These are phyloP conservation scores for Candida golubevii DNA, from an alignment of 805 yeast species.

Conservation along the genomic window DNA sequence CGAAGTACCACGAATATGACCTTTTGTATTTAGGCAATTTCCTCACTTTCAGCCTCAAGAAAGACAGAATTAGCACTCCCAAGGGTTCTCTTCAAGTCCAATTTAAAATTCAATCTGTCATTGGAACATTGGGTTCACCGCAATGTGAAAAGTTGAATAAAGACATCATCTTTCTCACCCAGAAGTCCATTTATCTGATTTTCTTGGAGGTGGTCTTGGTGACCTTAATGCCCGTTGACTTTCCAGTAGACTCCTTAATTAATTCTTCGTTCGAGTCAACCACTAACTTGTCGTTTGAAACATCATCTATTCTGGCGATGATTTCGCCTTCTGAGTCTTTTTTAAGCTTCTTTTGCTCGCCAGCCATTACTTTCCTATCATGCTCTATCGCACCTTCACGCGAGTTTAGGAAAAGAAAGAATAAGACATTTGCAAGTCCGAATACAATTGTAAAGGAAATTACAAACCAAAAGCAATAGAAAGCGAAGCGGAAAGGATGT, in stretches of 20 bases:
- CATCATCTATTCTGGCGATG: background rate
- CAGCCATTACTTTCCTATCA: background rate
- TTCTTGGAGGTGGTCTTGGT: constrained; percentile 2
- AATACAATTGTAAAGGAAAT: constrained; percentile 38
- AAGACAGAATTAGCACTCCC: too few species aligned
- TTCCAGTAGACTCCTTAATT: constrained; percentile 9
- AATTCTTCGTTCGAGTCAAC: constrained; percentile 1
- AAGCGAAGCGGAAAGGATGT: constrained; percentile 49
- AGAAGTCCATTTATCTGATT: background rate
- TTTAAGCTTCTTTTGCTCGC: background rate
- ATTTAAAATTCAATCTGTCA: too few species aligned
- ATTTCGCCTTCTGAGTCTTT: background rate
- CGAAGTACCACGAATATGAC: too few species aligned
- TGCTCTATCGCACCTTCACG: constrained; percentile 6
- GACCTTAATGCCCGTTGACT: constrained; percentile 4
- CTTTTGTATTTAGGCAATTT: too few species aligned
- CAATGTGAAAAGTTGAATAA: too few species aligned
- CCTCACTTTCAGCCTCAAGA: too few species aligned
- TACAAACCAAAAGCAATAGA: constrained; percentile 42
- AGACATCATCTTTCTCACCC: too few species aligned
- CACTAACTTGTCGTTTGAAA: too few species aligned
- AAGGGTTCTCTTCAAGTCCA: too few species aligned
- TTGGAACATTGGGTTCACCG: too few species aligned
- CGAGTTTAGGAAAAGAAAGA: constrained; percentile 17
- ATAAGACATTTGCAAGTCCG: constrained; percentile 38